Base-by-base conservation (phyloP, 768 basidiomycete genomes). In the Russula virescens region DNA sequence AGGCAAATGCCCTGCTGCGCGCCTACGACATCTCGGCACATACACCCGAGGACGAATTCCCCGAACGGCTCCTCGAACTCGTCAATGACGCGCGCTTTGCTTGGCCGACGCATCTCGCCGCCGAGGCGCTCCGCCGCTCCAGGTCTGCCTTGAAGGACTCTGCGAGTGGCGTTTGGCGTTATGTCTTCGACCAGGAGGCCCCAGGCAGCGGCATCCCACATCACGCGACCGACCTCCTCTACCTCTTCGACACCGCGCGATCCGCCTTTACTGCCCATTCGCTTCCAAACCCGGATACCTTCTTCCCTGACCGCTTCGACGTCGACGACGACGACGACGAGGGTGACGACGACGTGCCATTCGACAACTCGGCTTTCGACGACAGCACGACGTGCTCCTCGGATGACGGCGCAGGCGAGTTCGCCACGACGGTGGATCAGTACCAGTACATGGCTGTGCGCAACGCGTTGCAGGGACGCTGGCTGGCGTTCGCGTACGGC, bases 131-230 rank as follows among this genome's bases (percentile, higher is more conserved):
- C n/a, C 63, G 47, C 10, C 53, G 23, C 16, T 46, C 65, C 2
- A 34, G 50, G 23, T 25, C 38, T 16, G 38, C 10, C 7, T 7
- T 5, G 19, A 53, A 47, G 6, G 38, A 48, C 3, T 78, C 78
- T 57, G 42, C 18, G 9, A 76, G 76, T 45, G 80, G 81, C n/a
- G 87, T 89, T 6, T 91, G 85, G 84, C 80, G 89, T 61, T 91
- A 88, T 68, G 83, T 89, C 19, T 91, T 91, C 70, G 89, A 91
- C 73, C 89, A 91, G 74, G 89, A 89, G 68, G 82, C 86, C 1
- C 86, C 88, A 10, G 76, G 79, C 25, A 78, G 83, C 51, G 83
- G 83, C 16, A 71, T 82, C 21, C 83, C 88, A 2, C 88, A 89
- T 69, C 86, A 90, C 69, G 83, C 80, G 1, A 83, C 83, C 0